Conservation (phyloP, 495 filamentous ascomycete species). For the Antarctomyces pellizariae region DNA sequence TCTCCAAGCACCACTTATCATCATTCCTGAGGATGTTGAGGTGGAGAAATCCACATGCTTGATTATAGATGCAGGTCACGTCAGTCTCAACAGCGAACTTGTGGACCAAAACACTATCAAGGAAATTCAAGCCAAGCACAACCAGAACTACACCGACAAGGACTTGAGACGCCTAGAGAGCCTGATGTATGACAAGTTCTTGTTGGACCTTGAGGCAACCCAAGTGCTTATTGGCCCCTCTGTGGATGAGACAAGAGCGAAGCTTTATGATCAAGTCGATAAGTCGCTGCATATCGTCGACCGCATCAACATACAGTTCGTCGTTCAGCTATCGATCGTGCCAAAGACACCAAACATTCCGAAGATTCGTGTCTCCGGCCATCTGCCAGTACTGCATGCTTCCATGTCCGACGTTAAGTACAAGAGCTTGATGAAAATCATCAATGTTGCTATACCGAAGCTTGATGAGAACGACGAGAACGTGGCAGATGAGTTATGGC, state of each 20-base stretch:
- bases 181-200: conserved; percentile 89
- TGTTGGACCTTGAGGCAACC: conserved; percentile 75
- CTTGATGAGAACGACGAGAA: conserved; percentile 31
- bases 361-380: conserved; percentile 71
- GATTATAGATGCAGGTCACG: conserved; percentile 89
- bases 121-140: conserved; percentile 78
- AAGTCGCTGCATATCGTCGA: conserved; percentile 80
- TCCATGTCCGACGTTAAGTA: conserved; percentile 87
- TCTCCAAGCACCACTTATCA: conserved; percentile 85
- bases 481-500: not conserved
- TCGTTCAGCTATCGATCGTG: conserved; percentile 75
- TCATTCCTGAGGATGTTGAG: conserved; percentile 81
- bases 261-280: conserved; percentile 45
- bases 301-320: conserved; percentile 89
- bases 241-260: conserved; percentile 69
- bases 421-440: conserved; percentile 83
- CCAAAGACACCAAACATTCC: conserved; percentile 89
- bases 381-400: conserved; percentile 78
- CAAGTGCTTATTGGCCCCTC: conserved; percentile 92
- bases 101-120: conserved; percentile 74
- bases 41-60: conserved; percentile 58
- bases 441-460: conserved; percentile 84
- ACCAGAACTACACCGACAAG: conserved; percentile 63
- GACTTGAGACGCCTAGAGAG: conserved; percentile 71
- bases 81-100: conserved; percentile 77